Evolutionary conservation across 2,329 filamentous ascomycete genomes (phyloP), one percentile per base, ranked within the genome.

Genomic region (Alternaria burnsii): DNA sequence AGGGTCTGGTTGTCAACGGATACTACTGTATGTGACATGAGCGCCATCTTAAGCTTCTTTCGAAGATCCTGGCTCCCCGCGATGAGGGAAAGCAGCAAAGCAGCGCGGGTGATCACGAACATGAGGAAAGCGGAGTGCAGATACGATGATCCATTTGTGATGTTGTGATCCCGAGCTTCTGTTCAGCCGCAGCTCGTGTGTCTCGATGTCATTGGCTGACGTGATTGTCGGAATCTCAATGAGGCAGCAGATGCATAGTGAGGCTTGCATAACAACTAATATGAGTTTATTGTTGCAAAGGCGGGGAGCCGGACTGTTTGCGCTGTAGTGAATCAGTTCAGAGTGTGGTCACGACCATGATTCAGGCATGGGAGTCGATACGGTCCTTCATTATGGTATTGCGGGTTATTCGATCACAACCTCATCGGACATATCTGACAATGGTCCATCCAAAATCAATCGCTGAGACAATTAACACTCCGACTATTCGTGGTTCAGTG

Each of bases 131-230:
- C 14, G 30, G 22, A 18, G 20, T 38, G 40, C 52, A 52, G 44
- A 60, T 52, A 60, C 53, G 58, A 60, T 34, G 40, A 16, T 58
- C 40, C 9, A 50, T 54, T 53, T 58, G 30, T 48, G 43, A 48
- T 36, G 43, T 44, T 10, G 38, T 48, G 40, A 43, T 53, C 24
- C 48, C 22, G 51, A 46, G 20, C 22, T 18, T 7, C 40, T 40
- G 18, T 54, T 61, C 58, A 57, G 54, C 58, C 47, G 46, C 55
- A 61, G 59, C 55, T 58, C 38, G 47, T 28, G 38, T 44, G 22
- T 32, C 14, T 18, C 9, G 10, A 14, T 38, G 3, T 53, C 18
- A 61, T 61, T 61, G 59, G 59, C 18, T 36, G 36, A 34, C 9
- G n/a, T 53, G 24, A 7, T 28, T 32, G 14, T 32, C 47, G 28